Base-by-base conservation (phyloP, 1,139 yeast species). In the Pichia sp. region DNA sequence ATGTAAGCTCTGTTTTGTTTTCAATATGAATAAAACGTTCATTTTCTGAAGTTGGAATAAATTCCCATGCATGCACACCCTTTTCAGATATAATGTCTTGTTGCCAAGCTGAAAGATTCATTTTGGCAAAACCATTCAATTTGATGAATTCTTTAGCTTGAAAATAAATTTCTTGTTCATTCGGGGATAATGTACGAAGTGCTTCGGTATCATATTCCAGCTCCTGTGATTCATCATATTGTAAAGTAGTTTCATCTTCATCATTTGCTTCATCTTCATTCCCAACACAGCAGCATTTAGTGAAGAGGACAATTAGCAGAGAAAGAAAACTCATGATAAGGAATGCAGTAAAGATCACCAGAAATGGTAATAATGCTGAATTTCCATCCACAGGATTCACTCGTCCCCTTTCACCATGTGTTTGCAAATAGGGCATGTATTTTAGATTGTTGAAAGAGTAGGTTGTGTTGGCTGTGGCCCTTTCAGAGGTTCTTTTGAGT, bases 31-130 rank as follows among this genome's bases (percentile, higher is more conserved):
- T 62, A 52, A 73, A 83, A 60, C 72, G 79, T 54, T 68, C 74
- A 45, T 77, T 64, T 64, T 73, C 77, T 14, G 67, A 57, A 55
- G 86, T 89, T 34, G 85, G 85, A 45, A 74, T 74, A 58, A 93
- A 91, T 55, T 86, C 94, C 93, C 94, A 91, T 0, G 98, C 98
- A 23, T 74, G 67, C 1, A 93, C 81, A 0, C 96, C 99, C 60
- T 85, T 88, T 54, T 93, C 98, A 55, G 86, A 95, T 28, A 91
- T 85, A 22, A 68, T 68, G 62, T 73, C 71, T 60, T 63, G 68
- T 59, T 69, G 84, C 38, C 70, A 72, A 43, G 61, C 66, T 40
- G 75, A 63, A 51, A 66, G 60, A 38, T 63, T 59, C 66, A 31
- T 66, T 66, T 47, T 66, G 67, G 63, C 61, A 65, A 60, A 62